phyloP scores from a whole-genome alignment of 1,284 basidiomycete genomes.

The Pseudomicrostroma phylloplanum region DNA sequence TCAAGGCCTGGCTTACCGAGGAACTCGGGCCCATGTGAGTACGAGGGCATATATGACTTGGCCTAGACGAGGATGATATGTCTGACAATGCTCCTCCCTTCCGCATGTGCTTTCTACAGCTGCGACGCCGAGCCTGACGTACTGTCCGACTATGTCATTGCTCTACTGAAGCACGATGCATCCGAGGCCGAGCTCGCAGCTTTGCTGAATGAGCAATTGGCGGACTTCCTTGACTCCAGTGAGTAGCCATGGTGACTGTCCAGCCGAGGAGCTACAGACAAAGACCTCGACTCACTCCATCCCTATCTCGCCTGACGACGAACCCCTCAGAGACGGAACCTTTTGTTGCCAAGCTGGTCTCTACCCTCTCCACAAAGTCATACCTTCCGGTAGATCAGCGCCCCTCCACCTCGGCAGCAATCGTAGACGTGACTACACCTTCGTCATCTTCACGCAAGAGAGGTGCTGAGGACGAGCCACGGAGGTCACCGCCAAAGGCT shows the following conservation, averaged over 20 bases:
- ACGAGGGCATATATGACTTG: background rate
- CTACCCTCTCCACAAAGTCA: conserved; percentile 61
- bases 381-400: conserved; percentile 62
- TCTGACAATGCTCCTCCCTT: background rate
- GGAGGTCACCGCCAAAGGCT: conserved; percentile 10
- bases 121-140: conserved; percentile 93
- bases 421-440: background rate
- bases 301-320: conserved; percentile 7
- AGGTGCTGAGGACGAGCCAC: conserved; percentile 25
- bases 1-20: conserved; percentile 41
- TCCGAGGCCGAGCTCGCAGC: conserved; percentile 73
- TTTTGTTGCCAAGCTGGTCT: conserved; percentile 70
- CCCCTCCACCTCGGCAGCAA: background rate
- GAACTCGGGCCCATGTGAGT: conserved; percentile 40
- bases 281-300: too few species aligned
- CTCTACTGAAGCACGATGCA: conserved; percentile 83
- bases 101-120: conserved; percentile 54
- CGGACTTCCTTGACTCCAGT: conserved; percentile 89
- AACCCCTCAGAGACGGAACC: conserved; percentile 60
- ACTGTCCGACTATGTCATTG: conserved; percentile 86
- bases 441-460: conserved; percentile 20
- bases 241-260: conserved; percentile 22
- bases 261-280: too few species aligned
- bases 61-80: background rate
- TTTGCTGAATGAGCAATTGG: conserved; percentile 69